Conservation (phyloP, 2,329 filamentous ascomycete genomes). For the Chaetomiaceae sp. region DNA sequence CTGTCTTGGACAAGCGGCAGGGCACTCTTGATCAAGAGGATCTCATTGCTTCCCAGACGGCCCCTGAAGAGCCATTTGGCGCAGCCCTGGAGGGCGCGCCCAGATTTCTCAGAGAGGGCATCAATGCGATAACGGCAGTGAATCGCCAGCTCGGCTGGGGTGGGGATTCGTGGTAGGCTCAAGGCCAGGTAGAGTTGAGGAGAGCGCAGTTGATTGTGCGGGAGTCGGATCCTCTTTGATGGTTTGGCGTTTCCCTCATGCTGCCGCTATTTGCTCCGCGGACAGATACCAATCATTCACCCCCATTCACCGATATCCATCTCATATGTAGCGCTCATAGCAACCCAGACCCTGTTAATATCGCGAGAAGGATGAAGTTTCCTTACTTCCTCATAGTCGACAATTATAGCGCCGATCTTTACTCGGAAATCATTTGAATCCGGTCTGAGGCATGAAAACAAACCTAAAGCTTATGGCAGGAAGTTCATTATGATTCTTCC, state of each 20-base stretch:
- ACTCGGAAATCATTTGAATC: too few species aligned
- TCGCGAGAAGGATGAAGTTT: neutral
- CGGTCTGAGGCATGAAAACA: too few species aligned
- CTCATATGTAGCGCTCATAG: neutral
- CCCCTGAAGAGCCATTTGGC: conserved; percentile 36
- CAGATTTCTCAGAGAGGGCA: conserved; percentile 44
- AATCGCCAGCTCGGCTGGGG: conserved; percentile 55
- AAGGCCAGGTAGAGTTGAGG: neutral
- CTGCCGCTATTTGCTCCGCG: neutral
- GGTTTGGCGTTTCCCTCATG: neutral
- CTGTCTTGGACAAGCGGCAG: conserved; percentile 55
- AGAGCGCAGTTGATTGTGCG: neutral
- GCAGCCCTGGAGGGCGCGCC: conserved; percentile 39
- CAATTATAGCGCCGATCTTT: too few species aligned
- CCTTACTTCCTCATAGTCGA: too few species aligned
- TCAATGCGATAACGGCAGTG: conserved; percentile 48
- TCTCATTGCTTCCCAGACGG: conserved; percentile 39
- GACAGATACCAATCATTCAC: neutral
- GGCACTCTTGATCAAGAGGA: conserved; percentile 55
- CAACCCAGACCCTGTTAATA: neutral
- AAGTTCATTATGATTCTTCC: too few species aligned
- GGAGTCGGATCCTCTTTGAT: neutral
- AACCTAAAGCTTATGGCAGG: too few species aligned
- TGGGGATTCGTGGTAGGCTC: conserved; percentile 8
- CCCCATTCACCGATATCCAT: neutral